These are phyloP conservation scores for Xylaria hypoxylon DNA, from an alignment of 2,329 filamentous ascomycete species.

Conservation along the genomic window DNA sequence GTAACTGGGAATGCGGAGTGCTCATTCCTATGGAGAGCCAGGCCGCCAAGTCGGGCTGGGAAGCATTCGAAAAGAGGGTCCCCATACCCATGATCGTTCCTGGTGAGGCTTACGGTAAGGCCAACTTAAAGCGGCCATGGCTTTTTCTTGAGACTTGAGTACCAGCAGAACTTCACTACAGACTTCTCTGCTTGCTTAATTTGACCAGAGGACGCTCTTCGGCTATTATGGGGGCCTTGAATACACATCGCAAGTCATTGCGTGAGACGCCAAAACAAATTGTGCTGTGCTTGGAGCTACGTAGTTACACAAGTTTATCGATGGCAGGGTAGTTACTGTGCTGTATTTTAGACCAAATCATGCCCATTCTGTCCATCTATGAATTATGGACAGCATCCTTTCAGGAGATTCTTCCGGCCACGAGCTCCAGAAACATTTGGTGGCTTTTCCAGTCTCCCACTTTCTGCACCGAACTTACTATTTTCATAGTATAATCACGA, in stretches of 20 bases:
- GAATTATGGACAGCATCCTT: not conserved
- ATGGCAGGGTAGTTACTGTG: not conserved
- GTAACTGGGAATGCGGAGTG: conserved; percentile 97
- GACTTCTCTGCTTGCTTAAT: not conserved
- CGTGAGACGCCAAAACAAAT: not conserved
- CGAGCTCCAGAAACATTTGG: not conserved
- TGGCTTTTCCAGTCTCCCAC: not conserved
- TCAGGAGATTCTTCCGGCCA: not conserved
- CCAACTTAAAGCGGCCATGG: conserved; percentile 48
- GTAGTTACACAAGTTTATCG: not conserved
- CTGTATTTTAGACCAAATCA: not conserved
- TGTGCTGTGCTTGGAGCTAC: not conserved
- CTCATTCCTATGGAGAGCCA: conserved; percentile 69
- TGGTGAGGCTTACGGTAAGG: conserved; percentile 48
- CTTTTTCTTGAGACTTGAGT: conserved; percentile 47
- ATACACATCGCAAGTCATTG: not conserved
- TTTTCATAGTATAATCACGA: not conserved
- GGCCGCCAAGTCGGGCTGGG: conserved; percentile 32
- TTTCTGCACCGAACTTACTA: not conserved
- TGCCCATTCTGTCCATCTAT: not conserved
- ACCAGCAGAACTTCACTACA: not conserved
- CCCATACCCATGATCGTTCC: conserved; percentile 59
- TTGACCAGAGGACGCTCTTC: not conserved
- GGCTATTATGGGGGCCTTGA: not conserved
- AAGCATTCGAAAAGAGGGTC: conserved; percentile 53